These are phyloP conservation scores for Cryptococcus hybrid DNA, from an alignment of 1,284 basidiomycete species.

Conservation along the genomic window DNA sequence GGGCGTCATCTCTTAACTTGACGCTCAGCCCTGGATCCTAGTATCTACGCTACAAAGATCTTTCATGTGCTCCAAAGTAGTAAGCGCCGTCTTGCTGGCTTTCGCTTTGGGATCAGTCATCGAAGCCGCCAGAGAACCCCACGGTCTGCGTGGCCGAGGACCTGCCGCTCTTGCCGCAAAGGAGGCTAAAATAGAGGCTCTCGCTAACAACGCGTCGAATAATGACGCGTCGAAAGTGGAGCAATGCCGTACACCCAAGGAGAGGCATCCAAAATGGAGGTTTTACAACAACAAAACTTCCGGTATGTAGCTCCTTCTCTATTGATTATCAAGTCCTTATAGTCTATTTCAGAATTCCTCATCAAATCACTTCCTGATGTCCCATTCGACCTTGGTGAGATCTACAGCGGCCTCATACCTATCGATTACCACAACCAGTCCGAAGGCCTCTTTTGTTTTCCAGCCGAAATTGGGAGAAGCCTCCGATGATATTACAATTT, in stretches of 20 bases:
- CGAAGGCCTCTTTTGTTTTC: constrained; percentile 20
- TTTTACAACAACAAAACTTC: constrained; percentile 6
- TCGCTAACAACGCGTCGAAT: background rate
- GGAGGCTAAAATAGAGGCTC: background rate
- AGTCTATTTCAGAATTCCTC: constrained; percentile 12
- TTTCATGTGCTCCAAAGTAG: background rate
- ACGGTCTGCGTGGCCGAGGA: background rate
- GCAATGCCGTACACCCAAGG: background rate
- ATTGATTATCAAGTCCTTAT: background rate
- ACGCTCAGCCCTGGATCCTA: background rate
- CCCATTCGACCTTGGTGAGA: constrained; percentile 20
- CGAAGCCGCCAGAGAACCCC: background rate
- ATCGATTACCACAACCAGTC: constrained; percentile 15
- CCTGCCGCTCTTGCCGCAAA: constrained; percentile 1
- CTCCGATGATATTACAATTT: constrained; percentile 32
- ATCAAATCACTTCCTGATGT: constrained; percentile 22
- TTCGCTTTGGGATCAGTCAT: background rate
- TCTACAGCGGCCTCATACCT: constrained; percentile 25
- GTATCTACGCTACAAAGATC: background rate
- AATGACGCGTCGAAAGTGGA: background rate
- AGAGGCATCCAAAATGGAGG: background rate
- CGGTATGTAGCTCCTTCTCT: background rate
- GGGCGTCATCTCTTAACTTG: background rate
- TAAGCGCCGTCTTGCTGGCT: background rate
- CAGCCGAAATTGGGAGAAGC: constrained; percentile 19